Base-by-base conservation (phyloP, 345 rosid genomes). In the Gossypium thurberi region DNA sequence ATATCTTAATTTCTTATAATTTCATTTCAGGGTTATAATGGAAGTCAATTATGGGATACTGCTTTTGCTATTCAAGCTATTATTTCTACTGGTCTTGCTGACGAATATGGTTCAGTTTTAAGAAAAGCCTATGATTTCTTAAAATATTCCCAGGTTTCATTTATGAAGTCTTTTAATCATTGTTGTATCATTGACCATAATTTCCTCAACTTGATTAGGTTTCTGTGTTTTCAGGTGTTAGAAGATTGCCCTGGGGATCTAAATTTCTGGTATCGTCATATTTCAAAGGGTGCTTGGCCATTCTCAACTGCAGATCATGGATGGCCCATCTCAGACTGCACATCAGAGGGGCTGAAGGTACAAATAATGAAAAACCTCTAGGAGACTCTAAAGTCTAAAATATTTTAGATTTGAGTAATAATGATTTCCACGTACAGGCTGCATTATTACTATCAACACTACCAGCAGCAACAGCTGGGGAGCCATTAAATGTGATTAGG, bases 31-130 rank as follows among this genome's bases (percentile, higher is more conserved):
- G 89, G 91, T 69, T 87, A 87, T 28, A 87, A 89, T 80, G 91
- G 94, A 73, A 87, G 96, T 81, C 96, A 87, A 78, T 70, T 82
- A n/a, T 88, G 96, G 96, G 92, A 90, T 76, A 80, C 92, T 63
- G 81, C 87, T 69, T 88, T 90, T 68, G 81, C 87, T 68, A 78
- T 84, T 77, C 91, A 90, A 81, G 92, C 92, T 69, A 80, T 88
- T 74, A 56, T 85, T 37, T 78, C 96, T 63, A 83, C 88, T 43
- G 76, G 82, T 70, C 87, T 90, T 69, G 66, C 80, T 47, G 84
- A 86, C 51, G 89, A 86, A 79, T 83, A 77, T 65, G 82, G 86
- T 74, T 60, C 81, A 75, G 78, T 80, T 71, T 78, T 90, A 71
- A 79, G 75, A 66, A 88, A 85, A 77, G 92, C 90, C 60, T 85